Evolutionary conservation across 129 eudicot species (phyloP).

Genomic region (Silybum marianum): DNA sequence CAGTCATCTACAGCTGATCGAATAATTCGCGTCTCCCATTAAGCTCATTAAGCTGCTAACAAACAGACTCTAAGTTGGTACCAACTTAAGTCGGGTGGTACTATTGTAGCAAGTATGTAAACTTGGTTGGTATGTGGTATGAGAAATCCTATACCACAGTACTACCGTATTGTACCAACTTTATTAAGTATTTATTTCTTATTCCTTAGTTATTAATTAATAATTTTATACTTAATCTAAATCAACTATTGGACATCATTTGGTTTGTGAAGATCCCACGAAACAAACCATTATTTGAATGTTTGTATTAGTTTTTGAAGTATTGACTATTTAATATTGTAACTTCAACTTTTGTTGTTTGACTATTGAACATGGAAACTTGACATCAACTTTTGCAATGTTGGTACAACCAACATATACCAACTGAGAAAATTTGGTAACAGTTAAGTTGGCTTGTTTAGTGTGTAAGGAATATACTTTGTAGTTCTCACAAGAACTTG

Average conservation of each 20-base stretch:
- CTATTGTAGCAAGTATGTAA: too few species aligned
- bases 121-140: too few species aligned
- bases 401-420: background rate
- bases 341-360: background rate
- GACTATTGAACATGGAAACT: background rate
- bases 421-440: background rate
- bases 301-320: background rate
- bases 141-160: background rate
- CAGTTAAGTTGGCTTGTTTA: background rate
- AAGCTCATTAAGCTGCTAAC: too few species aligned
- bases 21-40: too few species aligned
- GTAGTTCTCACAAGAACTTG: background rate
- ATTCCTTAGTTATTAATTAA: too few species aligned
- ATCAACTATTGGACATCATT: background rate
- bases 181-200: too few species aligned
- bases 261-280: background rate
- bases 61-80: too few species aligned
- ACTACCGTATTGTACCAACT: background rate
- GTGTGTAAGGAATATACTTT: too few species aligned
- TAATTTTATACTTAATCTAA: background rate
- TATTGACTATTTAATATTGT: background rate
- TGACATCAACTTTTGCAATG: background rate
- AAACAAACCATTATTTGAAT: background rate
- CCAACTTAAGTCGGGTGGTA: too few species aligned
- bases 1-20: too few species aligned